These are phyloP conservation scores for Vaccinium myrtillus DNA, from an alignment of 148 eudicot species.

Conservation along the genomic window DNA sequence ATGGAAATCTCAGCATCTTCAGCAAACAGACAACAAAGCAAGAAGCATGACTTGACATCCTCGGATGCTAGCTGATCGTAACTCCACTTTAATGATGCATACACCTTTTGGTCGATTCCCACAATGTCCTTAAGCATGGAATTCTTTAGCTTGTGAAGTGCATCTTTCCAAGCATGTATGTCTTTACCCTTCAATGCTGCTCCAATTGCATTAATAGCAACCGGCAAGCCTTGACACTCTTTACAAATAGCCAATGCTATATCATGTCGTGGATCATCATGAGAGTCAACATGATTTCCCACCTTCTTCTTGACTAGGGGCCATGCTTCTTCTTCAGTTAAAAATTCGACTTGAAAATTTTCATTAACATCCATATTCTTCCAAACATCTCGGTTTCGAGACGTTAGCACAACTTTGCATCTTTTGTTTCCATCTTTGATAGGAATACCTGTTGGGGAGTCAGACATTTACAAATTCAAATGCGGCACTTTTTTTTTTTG, in stretches of 20 bases:
- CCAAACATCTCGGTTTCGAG: background rate
- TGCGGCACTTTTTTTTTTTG: background rate
- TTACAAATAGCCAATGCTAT: background rate
- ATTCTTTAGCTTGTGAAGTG: background rate
- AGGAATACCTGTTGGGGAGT: background rate
- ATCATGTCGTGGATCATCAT: background rate
- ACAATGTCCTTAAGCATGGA: background rate
- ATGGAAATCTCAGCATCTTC: conserved; percentile 7
- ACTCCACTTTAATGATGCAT: conserved; percentile 7
- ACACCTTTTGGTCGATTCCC: conserved; percentile 1
- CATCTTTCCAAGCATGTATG: background rate
- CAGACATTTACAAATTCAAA: background rate
- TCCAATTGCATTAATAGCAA: conserved; percentile 13
- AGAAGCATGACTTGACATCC: conserved; percentile 5
- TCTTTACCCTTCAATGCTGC: background rate
- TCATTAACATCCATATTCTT: background rate
- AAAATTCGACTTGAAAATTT: background rate
- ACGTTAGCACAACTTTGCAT: background rate
- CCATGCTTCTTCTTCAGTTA: background rate
- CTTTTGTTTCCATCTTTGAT: background rate
- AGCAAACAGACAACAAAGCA: conserved; percentile 13
- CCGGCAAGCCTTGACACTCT: conserved; percentile 23
- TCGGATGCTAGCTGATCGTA: background rate
- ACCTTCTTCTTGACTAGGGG: background rate
- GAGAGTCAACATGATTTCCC: background rate